Evolutionary conservation across 352 stramenopile species (phyloP).

Genomic region (Pythium coloratum): DNA sequence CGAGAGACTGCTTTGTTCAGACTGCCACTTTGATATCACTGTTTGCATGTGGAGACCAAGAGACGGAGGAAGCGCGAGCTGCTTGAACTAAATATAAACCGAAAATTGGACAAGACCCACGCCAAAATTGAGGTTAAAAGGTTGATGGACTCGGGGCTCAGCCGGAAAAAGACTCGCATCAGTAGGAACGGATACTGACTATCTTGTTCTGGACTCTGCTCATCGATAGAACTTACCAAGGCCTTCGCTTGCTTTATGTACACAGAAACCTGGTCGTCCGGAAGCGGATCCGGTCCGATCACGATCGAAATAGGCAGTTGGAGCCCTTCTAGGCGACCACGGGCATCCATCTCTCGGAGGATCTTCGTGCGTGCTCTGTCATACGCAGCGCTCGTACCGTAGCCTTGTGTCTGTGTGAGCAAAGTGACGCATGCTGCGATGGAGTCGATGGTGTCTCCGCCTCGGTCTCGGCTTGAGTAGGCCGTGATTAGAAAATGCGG

Average conservation of each 20-base stretch:
- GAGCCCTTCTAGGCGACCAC: background rate
- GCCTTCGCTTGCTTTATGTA: constrained; percentile 10
- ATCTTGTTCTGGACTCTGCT: background rate
- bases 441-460: constrained; percentile 4
- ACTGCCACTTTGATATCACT: too few species aligned
- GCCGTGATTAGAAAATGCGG: constrained; percentile 15
- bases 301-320: constrained; percentile 10
- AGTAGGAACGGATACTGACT: constrained; percentile 9
- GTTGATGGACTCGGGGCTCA: too few species aligned
- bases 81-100: too few species aligned
- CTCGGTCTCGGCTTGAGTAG: background rate
- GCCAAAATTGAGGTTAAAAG: too few species aligned
- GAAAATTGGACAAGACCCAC: too few species aligned
- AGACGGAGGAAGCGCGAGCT: too few species aligned
- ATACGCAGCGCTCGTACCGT: too few species aligned
- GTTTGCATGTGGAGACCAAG: too few species aligned
- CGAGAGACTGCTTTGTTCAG: too few species aligned
- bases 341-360: background rate
- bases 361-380: background rate
- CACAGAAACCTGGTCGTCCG: background rate
- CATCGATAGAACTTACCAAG: background rate
- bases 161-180: constrained; percentile 8
- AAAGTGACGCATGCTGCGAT: background rate
- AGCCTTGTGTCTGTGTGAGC: too few species aligned
- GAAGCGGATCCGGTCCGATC: background rate